Base-by-base conservation (phyloP, 495 filamentous ascomycete species). In the Lasiosphaeris hirsuta region DNA sequence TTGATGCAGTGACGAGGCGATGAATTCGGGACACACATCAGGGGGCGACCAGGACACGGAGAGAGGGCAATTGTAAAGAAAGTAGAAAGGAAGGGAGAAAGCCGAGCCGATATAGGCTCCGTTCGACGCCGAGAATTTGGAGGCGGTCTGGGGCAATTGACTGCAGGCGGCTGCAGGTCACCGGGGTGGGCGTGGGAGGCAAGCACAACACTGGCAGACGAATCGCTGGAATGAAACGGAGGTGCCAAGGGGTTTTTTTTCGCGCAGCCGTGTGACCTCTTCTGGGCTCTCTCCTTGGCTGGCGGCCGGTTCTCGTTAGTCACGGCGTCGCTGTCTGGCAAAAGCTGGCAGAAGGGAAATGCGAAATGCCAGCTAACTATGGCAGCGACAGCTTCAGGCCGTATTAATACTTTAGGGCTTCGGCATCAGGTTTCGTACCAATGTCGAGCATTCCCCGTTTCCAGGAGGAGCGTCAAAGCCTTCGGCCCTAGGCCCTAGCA, bases 101-200 rank as follows among this genome's bases (percentile, higher is more conserved):
- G 34, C 19, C 56, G 18, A 51, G 42, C 48, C 48, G 48, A 39
- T 54, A 55, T 52, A 48, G 54, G 57, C 56, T 18, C 60, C 51
- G 57, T 63, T 56, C 60, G 30, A 49, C 46, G 47, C 63, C 60
- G 58, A 66, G 58, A 50, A 43, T 45, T 58, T 58, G 60, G 60
- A 63, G 64, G 62, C 62, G 64, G 59, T 64, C 61, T 63, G 53
- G 54, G 56, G 59, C 60, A 65, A 65, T 61, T 41, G 48, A 53
- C 23, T 30, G 23, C 23, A 30, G 23, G 23, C 23, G 23, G 23
- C 36, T 44, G 42, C 57, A 58, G 51, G 57, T 66, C 63, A 64
- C 56, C 59, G 46, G 59, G 54, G 14, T 56, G 48, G 44, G 45
- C 30, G 45, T 45, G 46, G 45, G 54, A 19, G 56, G 51, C 54